Evolutionary conservation across 2,329 filamentous ascomycete species (phyloP).

Genomic region (Botrytis porri): DNA sequence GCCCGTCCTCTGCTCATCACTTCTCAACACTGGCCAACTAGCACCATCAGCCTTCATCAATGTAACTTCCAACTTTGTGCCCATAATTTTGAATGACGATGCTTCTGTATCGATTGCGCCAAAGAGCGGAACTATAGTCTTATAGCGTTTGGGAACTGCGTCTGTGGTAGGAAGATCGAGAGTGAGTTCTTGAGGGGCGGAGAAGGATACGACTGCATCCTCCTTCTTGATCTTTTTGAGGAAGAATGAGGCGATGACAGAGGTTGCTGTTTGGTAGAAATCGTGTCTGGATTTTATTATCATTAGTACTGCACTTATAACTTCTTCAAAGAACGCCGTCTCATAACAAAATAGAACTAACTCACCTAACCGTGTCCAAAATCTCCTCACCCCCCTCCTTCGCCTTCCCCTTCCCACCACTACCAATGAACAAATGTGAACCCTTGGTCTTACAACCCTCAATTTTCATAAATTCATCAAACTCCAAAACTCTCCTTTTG

Average conservation of each 20-base stretch:
- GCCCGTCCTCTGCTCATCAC: constrained; percentile 62
- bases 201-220: constrained; percentile 69
- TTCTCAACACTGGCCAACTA: constrained; percentile 66
- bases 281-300: constrained; percentile 58
- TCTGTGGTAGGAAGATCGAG: constrained; percentile 87
- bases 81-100: constrained; percentile 63
- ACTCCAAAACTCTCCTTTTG: constrained; percentile 91
- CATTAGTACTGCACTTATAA: constrained; percentile 2
- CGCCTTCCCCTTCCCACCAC: constrained; percentile 66
- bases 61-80: constrained; percentile 68
- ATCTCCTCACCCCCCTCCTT: constrained; percentile 66
- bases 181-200: constrained; percentile 55
- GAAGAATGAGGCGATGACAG: constrained; percentile 88
- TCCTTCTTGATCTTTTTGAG: constrained; percentile 95
- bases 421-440: constrained; percentile 81
- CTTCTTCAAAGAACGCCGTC: not conserved
- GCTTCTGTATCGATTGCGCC: constrained; percentile 67
- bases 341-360: constrained; percentile 19
- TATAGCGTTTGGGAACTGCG: constrained; percentile 71
- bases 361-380: constrained; percentile 72
- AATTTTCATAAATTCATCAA: constrained; percentile 97
- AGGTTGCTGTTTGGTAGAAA: constrained; percentile 87
- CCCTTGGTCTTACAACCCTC: constrained; percentile 82
- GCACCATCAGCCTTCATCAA: constrained; percentile 61
- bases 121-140: constrained; percentile 70